Evolutionary conservation across 2,329 filamentous ascomycete species (phyloP).

Genomic region (Aspergillus caelatus): DNA sequence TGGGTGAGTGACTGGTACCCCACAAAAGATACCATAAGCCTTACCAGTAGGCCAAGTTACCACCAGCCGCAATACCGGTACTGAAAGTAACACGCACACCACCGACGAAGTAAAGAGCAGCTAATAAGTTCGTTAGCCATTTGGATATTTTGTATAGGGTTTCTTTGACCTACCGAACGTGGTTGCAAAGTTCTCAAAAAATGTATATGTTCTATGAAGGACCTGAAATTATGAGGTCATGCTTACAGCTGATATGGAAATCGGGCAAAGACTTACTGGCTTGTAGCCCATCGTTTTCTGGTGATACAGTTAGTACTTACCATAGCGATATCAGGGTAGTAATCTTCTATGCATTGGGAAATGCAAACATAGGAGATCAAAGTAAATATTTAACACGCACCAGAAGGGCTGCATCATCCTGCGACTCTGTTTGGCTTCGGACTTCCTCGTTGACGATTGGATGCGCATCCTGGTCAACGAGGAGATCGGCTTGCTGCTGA

Average conservation of each 20-base stretch:
- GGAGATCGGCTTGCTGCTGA: slow-evolving; percentile 24
- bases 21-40: not conserved
- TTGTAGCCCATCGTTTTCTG: slow-evolving; percentile 58
- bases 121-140: slow-evolving; percentile 36
- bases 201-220: slow-evolving; percentile 59
- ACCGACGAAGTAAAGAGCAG: slow-evolving; percentile 64
- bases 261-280: slow-evolving; percentile 45
- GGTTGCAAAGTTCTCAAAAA: slow-evolving; percentile 63
- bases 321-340: not conserved
- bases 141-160: no score
- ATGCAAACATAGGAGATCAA: no score
- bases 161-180: slow-evolving; percentile 53
- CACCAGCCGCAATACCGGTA: slow-evolving; percentile 64
- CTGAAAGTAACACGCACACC: slow-evolving; percentile 64
- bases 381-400: slow-evolving; percentile 24
- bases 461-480: slow-evolving; percentile 27
- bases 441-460: slow-evolving; percentile 28
- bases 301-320: slow-evolving; percentile 25
- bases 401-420: slow-evolving; percentile 42
- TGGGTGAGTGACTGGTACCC: slow-evolving; percentile 1
- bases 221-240: slow-evolving; percentile 44
- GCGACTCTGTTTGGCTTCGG: slow-evolving; percentile 28
- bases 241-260: slow-evolving; percentile 2
- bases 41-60: slow-evolving; percentile 63
- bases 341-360: not conserved